phyloP scores from a whole-genome alignment of 331 rosid genomes.

The Rosa hybrid region DNA sequence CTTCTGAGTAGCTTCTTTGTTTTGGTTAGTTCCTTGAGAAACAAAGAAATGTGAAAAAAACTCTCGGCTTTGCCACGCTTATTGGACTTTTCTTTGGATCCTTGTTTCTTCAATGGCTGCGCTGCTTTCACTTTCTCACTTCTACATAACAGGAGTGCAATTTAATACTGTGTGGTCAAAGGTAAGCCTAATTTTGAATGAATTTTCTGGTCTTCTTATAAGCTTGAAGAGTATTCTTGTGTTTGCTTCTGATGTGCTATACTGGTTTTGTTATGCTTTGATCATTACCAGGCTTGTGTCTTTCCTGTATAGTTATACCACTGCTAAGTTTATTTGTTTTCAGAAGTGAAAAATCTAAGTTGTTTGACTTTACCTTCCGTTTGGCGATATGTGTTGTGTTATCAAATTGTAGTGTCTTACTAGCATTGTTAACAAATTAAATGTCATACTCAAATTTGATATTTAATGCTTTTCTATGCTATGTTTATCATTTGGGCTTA shows the following conservation, averaged over 20 bases:
- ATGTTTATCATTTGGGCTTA: background rate
- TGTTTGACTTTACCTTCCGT: background rate
- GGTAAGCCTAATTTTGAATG: slow-evolving; percentile 40
- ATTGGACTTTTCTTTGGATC: slow-evolving; percentile 41
- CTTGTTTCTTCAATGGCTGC: slow-evolving; percentile 44
- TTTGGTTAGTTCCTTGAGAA: slow-evolving; percentile 29
- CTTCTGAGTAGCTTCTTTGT: slow-evolving; percentile 65
- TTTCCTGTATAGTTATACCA: background rate
- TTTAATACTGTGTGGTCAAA: slow-evolving; percentile 25
- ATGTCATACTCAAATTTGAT: background rate
- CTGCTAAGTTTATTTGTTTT: background rate
- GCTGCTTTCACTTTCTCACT: slow-evolving; percentile 45
- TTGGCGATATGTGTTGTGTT: background rate
- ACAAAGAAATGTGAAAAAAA: slow-evolving; percentile 29
- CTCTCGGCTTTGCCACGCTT: slow-evolving; percentile 34
- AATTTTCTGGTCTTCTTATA: background rate
- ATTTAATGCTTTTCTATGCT: background rate
- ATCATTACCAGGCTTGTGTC: background rate
- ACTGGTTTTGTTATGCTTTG: background rate
- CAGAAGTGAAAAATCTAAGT: background rate
- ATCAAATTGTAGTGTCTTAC: background rate
- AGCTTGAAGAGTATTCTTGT: background rate
- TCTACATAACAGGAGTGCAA: slow-evolving; percentile 44
- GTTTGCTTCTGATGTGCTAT: background rate
- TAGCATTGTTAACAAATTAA: background rate